These are phyloP conservation scores for Mortierella sp. DNA, from an alignment of 371 early-diverging fungal genomes.

Conservation along the genomic window DNA sequence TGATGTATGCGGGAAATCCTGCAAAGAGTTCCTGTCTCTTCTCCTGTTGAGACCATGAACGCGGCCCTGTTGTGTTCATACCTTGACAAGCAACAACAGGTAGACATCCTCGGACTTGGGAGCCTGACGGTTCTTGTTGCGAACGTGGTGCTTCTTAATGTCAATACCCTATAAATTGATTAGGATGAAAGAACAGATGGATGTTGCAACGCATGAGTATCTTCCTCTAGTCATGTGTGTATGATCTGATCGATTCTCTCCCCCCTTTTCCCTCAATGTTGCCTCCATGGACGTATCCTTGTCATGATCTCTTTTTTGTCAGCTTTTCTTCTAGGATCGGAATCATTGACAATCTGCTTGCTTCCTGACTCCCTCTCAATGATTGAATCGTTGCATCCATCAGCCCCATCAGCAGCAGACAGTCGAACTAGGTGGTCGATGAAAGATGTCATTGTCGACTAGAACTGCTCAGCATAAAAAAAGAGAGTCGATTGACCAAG, in stretches of 20 bases:
- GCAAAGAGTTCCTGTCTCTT: too few species aligned
- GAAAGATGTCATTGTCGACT: too few species aligned
- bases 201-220: conserved; percentile 24
- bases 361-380: too few species aligned
- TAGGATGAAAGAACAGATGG: conserved; percentile 6
- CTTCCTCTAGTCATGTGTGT: too few species aligned
- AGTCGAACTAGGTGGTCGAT: too few species aligned
- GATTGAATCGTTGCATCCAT: too few species aligned
- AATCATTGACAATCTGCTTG: not conserved
- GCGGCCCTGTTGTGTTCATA: conserved; percentile 41
- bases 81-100: conserved; percentile 96
- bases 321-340: not conserved
- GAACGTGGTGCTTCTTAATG: conserved; percentile 95
- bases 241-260: conserved; percentile 11
- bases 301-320: conserved; percentile 6
- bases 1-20: too few species aligned
- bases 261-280: not conserved
- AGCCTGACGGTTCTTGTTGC: conserved; percentile 87
- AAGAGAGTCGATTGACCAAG: not conserved
- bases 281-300: conserved; percentile 1
- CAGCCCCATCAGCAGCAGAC: too few species aligned
- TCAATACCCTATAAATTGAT: conserved; percentile 89
- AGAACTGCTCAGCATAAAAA: too few species aligned
- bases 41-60: not conserved
- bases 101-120: conserved; percentile 95